phyloP scores from a whole-genome alignment of 495 filamentous ascomycete species.

The Hapsidospora chrysogenum region DNA sequence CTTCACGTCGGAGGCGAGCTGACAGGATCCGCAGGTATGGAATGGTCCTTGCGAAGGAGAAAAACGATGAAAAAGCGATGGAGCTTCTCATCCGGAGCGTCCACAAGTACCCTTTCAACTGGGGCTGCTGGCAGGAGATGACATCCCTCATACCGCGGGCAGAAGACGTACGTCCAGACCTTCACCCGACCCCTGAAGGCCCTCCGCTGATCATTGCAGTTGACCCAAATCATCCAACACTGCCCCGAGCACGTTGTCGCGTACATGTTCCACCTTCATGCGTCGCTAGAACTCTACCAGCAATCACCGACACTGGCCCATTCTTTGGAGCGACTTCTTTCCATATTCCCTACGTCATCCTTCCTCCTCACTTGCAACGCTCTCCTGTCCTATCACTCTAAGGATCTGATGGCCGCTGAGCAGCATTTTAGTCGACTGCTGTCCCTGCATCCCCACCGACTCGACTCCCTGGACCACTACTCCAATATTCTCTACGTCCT shows the following conservation, averaged over 20 bases:
- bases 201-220: slow-evolving; percentile 14
- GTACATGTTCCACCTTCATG: slow-evolving; percentile 80
- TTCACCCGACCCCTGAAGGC: background rate
- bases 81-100: slow-evolving; percentile 73
- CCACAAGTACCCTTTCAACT: slow-evolving; percentile 78
- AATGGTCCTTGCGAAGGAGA: slow-evolving; percentile 74
- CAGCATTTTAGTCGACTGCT: slow-evolving; percentile 71
- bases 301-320: slow-evolving; percentile 54
- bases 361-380: slow-evolving; percentile 86
- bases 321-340: slow-evolving; percentile 56
- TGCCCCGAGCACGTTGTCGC: slow-evolving; percentile 86
- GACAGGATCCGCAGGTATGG: slow-evolving; percentile 37
- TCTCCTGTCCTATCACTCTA: slow-evolving; percentile 81
- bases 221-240: slow-evolving; percentile 32
- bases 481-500: slow-evolving; percentile 96
- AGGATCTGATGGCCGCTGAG: slow-evolving; percentile 77
- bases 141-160: slow-evolving; percentile 51
- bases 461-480: slow-evolving; percentile 86
- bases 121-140: slow-evolving; percentile 91
- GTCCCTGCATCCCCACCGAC: slow-evolving; percentile 63
- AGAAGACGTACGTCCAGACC: slow-evolving; percentile 51
- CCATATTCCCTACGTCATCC: slow-evolving; percentile 67
- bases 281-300: slow-evolving; percentile 82
- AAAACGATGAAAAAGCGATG: slow-evolving; percentile 70
- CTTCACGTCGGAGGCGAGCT: background rate